Conservation (phyloP, 2,329 filamentous ascomycete species). For the Ascocoryne sarcoides region DNA sequence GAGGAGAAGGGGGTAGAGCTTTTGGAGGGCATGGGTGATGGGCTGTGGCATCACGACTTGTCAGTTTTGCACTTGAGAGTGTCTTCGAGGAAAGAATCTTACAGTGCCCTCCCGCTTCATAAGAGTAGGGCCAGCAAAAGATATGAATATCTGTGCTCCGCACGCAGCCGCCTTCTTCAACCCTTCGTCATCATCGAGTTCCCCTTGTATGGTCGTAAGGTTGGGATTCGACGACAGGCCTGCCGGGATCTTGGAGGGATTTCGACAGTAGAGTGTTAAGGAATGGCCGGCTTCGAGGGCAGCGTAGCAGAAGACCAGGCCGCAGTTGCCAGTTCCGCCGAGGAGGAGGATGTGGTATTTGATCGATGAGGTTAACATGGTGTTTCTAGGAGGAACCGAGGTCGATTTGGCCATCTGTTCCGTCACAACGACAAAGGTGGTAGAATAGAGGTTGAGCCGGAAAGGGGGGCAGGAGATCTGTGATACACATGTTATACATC, state of each 20-base stretch:
- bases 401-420: too few species aligned
- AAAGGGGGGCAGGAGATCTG: too few species aligned
- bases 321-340: slow-evolving; percentile 18
- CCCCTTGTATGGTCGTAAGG: slow-evolving; percentile 16
- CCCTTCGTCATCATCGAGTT: slow-evolving; percentile 13
- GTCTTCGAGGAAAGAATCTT: neutral
- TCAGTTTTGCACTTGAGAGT: slow-evolving; percentile 1
- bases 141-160: slow-evolving; percentile 18
- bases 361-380: neutral
- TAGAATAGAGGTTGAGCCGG: too few species aligned
- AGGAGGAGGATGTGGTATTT: slow-evolving; percentile 20
- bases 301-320: slow-evolving; percentile 17
- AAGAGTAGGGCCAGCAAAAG: slow-evolving; percentile 19
- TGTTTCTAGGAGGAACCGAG: neutral
- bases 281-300: slow-evolving; percentile 18
- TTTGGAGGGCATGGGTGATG: slow-evolving; percentile 17
- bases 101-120: slow-evolving; percentile 16
- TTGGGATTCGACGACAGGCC: slow-evolving; percentile 16
- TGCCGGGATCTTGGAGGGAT: slow-evolving; percentile 19
- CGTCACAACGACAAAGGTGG: too few species aligned
- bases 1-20: slow-evolving; percentile 18
- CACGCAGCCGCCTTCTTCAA: slow-evolving; percentile 18
- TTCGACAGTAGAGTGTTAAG: slow-evolving; percentile 20
- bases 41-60: slow-evolving; percentile 10
- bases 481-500: too few species aligned